These are phyloP conservation scores for Sphagnum magellanicum DNA, from an alignment of 228 moss, liverwort and hornwort genomes.

Conservation along the genomic window DNA sequence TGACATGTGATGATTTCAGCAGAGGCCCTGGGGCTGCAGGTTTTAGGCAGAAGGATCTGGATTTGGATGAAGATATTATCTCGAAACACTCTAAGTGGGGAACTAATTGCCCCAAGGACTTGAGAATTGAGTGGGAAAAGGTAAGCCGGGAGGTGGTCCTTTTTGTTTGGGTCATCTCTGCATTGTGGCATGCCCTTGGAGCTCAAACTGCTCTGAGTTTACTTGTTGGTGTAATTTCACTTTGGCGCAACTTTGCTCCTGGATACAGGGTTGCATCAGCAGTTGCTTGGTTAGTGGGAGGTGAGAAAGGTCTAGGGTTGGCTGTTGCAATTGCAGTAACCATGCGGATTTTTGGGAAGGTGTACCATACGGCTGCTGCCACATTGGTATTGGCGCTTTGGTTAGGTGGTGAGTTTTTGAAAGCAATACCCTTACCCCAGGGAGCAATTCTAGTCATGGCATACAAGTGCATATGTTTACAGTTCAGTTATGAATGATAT, in stretches of 20 bases:
- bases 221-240: conserved; percentile 34
- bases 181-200: conserved; percentile 55
- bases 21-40: conserved; percentile 12
- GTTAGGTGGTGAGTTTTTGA: conserved; percentile 49
- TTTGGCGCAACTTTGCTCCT: conserved; percentile 46
- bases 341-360: conserved; percentile 42
- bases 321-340: conserved; percentile 32
- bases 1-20: conserved; percentile 25
- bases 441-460: conserved; percentile 54
- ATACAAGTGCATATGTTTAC: conserved; percentile 53
- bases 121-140: conserved; percentile 19
- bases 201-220: conserved; percentile 39
- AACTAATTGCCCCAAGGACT: conserved; percentile 8
- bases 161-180: conserved; percentile 50
- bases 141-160: conserved; percentile 38
- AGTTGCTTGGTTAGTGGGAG: conserved; percentile 53
- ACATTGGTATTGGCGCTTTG: conserved; percentile 54
- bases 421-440: conserved; percentile 38
- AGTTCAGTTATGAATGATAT: conserved; percentile 14
- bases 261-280: conserved; percentile 56
- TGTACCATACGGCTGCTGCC: conserved; percentile 34
- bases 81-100: conserved; percentile 11
- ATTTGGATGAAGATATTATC: conserved; percentile 18
- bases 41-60: conserved; percentile 27
- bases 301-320: conserved; percentile 46